phyloP scores from a whole-genome alignment of 495 filamentous ascomycete species.

The Neurospora sp. region DNA sequence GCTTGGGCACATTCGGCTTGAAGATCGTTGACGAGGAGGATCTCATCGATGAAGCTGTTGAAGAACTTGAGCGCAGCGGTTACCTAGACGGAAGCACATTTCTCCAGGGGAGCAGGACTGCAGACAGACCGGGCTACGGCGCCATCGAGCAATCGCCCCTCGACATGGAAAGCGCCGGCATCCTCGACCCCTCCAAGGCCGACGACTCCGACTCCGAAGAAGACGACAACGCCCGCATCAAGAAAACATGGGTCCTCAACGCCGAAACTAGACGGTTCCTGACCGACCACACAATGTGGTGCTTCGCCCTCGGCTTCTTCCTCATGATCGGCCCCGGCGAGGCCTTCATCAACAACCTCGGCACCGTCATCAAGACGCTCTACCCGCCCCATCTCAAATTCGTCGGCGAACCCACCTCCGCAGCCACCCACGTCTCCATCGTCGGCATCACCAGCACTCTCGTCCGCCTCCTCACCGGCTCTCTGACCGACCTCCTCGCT shows the following conservation, averaged over 20 bases:
- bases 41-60: constrained; percentile 76
- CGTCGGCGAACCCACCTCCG: constrained; percentile 43
- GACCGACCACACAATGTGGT: constrained; percentile 88
- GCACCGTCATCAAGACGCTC: constrained; percentile 82
- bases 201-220: constrained; percentile 31
- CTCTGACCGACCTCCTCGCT: constrained; percentile 78
- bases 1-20: constrained; percentile 64
- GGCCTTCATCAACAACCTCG: constrained; percentile 95
- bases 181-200: constrained; percentile 11
- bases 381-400: constrained; percentile 49
- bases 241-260: constrained; percentile 81
- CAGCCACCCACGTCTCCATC: constrained; percentile 86
- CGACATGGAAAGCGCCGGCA: constrained; percentile 25
- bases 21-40: constrained; percentile 52
- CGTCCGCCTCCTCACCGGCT: constrained; percentile 73
- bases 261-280: constrained; percentile 78
- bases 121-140: constrained; percentile 24
- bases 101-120: constrained; percentile 22
- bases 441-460: constrained; percentile 85
- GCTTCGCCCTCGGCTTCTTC: constrained; percentile 82
- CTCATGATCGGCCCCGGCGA: constrained; percentile 89
- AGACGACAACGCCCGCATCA: constrained; percentile 56
- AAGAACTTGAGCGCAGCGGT: constrained; percentile 75
- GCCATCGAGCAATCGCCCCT: constrained; percentile 22
- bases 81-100: constrained; percentile 51